Percentiles rank a stretch among this genome's conserved stretches.
phyloP scores from a whole-genome alignment of 2,329 filamentous ascomycete genomes.

The Talaromyces piceae region DNA sequence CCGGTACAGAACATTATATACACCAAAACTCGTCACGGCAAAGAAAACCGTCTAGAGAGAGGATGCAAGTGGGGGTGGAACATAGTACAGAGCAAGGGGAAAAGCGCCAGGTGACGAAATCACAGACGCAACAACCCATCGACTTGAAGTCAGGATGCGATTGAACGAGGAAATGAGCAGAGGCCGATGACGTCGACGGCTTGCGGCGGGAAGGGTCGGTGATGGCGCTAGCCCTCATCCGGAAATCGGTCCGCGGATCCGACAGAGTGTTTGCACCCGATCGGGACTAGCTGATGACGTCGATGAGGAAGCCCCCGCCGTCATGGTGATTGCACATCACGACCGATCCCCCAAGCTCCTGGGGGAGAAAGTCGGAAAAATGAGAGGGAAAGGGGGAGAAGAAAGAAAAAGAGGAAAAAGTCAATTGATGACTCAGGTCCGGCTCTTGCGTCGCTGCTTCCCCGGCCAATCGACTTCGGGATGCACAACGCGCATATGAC shows the following conservation, averaged over 20 bases:
- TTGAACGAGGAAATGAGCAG: slow-evolving; percentile 4
- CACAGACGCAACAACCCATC: neutral
- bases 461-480: slow-evolving; percentile 79
- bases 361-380: neutral
- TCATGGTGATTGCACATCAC: slow-evolving; percentile 2
- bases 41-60: neutral
- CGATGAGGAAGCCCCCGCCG: neutral
- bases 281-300: slow-evolving; percentile 2
- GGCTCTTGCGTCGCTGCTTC: slow-evolving; percentile 43
- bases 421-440: too few relatives aligned
- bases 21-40: neutral
- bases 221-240: neutral
- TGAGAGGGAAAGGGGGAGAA: neutral
- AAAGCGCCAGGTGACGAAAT: neutral
- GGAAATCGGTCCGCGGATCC: slow-evolving; percentile 12
- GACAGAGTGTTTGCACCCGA: slow-evolving; percentile 3
- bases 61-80: neutral
- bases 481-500: slow-evolving; percentile 91
- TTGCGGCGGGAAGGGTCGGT: neutral
- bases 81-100: neutral
- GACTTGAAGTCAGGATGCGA: neutral
- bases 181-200: slow-evolving; percentile 11
- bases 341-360: neutral
- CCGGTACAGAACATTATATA: neutral
- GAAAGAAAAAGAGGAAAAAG: neutral